Evolutionary conservation across 2,329 filamentous ascomycete genomes (phyloP).

Genomic region (Torrubiellomyces zombiae): DNA sequence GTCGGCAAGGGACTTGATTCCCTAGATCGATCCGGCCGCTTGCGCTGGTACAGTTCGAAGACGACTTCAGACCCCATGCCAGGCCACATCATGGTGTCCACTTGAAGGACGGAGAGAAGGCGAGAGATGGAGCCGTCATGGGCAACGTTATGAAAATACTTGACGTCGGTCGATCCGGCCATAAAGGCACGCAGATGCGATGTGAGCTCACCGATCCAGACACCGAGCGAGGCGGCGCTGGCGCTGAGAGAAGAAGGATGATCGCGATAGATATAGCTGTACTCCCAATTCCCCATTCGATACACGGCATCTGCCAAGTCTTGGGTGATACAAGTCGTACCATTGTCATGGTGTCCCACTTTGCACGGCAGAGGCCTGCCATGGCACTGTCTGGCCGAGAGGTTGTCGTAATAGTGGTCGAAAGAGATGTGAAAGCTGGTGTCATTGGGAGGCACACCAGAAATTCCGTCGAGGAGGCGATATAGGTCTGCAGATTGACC

Average conservation of each 20-base stretch:
- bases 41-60: constrained; percentile 51
- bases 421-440: constrained; percentile 52
- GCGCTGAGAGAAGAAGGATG: constrained; percentile 43
- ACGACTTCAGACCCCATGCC: constrained; percentile 69
- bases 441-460: constrained; percentile 40
- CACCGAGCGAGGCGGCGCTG: constrained; percentile 45
- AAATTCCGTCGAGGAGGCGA: constrained; percentile 45
- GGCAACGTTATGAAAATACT: constrained; percentile 62
- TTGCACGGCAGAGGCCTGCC: constrained; percentile 55
- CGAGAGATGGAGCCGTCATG: constrained; percentile 61
- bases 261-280: constrained; percentile 62
- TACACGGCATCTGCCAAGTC: constrained; percentile 52
- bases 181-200: constrained; percentile 42
- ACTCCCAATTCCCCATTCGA: constrained; percentile 65
- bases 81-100: constrained; percentile 67
- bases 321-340: constrained; percentile 43
- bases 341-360: constrained; percentile 24
- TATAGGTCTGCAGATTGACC: constrained; percentile 37
- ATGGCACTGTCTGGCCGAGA: constrained; percentile 66
- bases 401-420: constrained; percentile 76
- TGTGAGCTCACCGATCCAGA: constrained; percentile 59
- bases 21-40: too few relatives aligned
- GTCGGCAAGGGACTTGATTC: constrained; percentile 5
- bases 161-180: constrained; percentile 17
- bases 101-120: constrained; percentile 52